Evolutionary conservation across 2,329 filamentous ascomycete species (phyloP).

Genomic region (Trichoderma koningiopsis): DNA sequence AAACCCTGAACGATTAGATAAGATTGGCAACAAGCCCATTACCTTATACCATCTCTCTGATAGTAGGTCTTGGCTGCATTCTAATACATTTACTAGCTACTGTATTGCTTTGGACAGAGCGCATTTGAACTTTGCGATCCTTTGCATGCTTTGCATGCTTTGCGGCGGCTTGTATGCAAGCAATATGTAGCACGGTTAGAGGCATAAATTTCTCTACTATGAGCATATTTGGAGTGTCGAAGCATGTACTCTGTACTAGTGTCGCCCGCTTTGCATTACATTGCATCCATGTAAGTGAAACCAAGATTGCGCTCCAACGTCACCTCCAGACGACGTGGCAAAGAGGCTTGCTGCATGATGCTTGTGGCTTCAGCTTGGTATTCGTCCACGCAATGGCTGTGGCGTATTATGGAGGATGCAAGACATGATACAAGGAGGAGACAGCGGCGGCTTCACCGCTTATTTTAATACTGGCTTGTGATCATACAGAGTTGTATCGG

Average conservation of each 20-base stretch:
- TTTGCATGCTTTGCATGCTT: not conserved
- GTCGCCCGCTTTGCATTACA: not conserved
- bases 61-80: not conserved
- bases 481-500: not conserved
- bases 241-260: not conserved
- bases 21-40: not conserved
- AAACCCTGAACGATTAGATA: constrained; percentile 23
- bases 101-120: not conserved
- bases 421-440: not conserved
- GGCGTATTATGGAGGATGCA: not conserved
- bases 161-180: constrained; percentile 12
- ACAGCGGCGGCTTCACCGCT: constrained; percentile 8
- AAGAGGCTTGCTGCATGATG: not conserved
- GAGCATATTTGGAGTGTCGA: not conserved
- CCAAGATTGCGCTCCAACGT: not conserved
- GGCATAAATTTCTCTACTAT: not conserved
- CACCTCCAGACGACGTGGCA: not conserved
- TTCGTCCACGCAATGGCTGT: not conserved
- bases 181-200: not conserved
- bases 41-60: not conserved
- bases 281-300: not conserved
- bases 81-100: not conserved
- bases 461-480: not conserved
- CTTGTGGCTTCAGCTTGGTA: not conserved
- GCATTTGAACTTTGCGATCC: not conserved